A percentile compares a stretch with the other conserved stretches of the same genome.
Conservation (phyloP, 345 rosid species). For the Eucalyptus rudis region DNA sequence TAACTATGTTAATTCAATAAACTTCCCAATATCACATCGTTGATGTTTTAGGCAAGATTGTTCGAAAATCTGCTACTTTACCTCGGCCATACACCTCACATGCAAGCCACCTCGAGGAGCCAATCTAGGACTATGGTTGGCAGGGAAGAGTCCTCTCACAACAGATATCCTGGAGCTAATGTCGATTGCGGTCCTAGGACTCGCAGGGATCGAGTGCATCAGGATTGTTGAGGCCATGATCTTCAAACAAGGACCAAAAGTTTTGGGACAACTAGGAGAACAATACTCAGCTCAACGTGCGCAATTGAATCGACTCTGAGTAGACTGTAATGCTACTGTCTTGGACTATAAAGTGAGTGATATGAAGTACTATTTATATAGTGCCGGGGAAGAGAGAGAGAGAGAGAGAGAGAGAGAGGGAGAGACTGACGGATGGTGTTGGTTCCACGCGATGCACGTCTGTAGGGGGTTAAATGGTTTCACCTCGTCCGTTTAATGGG, state of each 20-base stretch:
- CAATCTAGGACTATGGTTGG: not conserved
- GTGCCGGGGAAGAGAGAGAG: too few relatives aligned
- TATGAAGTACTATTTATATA: too few relatives aligned
- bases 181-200: conserved; percentile 6
- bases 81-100: conserved; percentile 40
- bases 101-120: not conserved
- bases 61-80: not conserved
- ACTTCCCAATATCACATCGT: not conserved
- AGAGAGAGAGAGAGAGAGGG: too few relatives aligned
- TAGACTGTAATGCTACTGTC: too few relatives aligned
- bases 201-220: conserved; percentile 26
- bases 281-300: not conserved
- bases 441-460: too few relatives aligned
- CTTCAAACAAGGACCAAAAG: not conserved
- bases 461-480: too few relatives aligned
- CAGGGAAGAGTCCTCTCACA: not conserved
- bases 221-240: conserved; percentile 25
- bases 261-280: not conserved
- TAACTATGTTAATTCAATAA: not conserved
- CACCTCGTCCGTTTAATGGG: too few relatives aligned
- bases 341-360: too few relatives aligned
- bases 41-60: not conserved
- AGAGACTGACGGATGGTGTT: too few relatives aligned
- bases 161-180: not conserved
- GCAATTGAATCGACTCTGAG: too few relatives aligned